These are phyloP conservation scores for Leccinum pellstonianum DNA, from an alignment of 768 basidiomycete species.

Conservation along the genomic window DNA sequence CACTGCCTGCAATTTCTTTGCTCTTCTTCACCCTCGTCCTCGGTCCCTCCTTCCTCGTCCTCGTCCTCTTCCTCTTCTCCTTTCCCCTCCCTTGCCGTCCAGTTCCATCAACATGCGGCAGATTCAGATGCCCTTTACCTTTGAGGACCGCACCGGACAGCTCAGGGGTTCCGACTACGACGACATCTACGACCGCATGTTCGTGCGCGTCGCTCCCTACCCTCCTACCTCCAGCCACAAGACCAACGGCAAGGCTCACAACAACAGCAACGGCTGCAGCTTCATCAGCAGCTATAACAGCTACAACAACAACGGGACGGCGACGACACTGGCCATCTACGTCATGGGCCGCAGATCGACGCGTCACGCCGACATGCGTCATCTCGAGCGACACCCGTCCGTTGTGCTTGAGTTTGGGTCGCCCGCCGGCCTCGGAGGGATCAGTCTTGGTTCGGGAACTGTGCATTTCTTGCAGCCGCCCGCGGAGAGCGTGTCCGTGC, in stretches of 20 bases:
- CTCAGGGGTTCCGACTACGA: conserved; percentile 63
- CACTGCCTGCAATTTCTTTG: not conserved
- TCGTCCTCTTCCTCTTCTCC: not conserved
- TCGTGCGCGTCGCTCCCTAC: conserved; percentile 57
- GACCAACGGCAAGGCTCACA: not conserved
- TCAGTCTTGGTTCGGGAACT: conserved; percentile 22
- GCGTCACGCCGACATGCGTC: conserved; percentile 53
- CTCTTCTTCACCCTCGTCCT: not conserved
- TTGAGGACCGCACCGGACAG: conserved; percentile 68
- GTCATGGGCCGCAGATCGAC: conserved; percentile 65
- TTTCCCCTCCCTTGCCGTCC: not conserved
- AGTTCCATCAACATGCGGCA: conserved; percentile 13
- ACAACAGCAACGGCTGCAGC: not conserved
- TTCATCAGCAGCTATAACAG: not conserved
- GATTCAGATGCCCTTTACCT: conserved; percentile 48
- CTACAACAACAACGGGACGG: not conserved
- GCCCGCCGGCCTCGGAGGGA: conserved; percentile 55
- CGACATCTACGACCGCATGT: conserved; percentile 75
- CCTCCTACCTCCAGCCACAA: conserved; percentile 35
- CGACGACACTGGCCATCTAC: conserved; percentile 54
- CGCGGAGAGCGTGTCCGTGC: conserved; percentile 40
- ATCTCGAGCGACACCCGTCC: conserved; percentile 51
- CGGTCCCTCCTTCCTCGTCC: not conserved
- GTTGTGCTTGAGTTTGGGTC: conserved; percentile 58
- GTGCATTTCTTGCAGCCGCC: conserved; percentile 45